Conservation (phyloP, 495 filamentous ascomycete genomes). For the Penicillium egyptiacum region DNA sequence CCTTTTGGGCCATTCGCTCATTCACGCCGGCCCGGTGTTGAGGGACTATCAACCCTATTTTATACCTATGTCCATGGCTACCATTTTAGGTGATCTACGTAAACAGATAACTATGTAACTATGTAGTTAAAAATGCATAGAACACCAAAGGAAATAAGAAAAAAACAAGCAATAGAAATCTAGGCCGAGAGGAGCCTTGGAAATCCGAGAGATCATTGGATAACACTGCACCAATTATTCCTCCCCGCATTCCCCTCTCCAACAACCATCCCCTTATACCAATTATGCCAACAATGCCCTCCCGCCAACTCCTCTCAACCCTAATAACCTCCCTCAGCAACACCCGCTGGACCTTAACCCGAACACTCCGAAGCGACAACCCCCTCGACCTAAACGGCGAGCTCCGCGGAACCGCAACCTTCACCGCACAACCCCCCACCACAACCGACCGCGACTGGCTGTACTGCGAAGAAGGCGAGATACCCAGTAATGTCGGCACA, state of each 20-base stretch:
- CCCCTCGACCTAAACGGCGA: constrained; percentile 43
- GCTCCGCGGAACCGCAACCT: constrained; percentile 42
- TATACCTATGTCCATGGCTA: too few relatives aligned
- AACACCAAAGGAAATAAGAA: too few relatives aligned
- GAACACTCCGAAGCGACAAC: constrained; percentile 47
- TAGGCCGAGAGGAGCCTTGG: neutral
- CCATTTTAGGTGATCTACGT: too few relatives aligned
- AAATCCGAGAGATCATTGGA: neutral
- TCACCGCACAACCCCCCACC: constrained; percentile 29
- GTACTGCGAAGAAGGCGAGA: constrained; percentile 48
- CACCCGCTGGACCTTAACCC: constrained; percentile 39
- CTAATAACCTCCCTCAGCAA: constrained; percentile 37
- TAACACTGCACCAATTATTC: neutral
- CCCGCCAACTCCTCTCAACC: constrained; percentile 24
- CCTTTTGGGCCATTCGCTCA: neutral
- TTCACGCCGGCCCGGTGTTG: too few relatives aligned
- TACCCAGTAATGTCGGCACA: constrained; percentile 26
- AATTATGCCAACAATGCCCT: neutral
- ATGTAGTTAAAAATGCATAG: too few relatives aligned
- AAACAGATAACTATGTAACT: too few relatives aligned
- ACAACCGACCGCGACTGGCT: constrained; percentile 35
- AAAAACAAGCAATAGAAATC: neutral
- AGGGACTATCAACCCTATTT: neutral
- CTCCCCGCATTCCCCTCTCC: constrained; percentile 3
- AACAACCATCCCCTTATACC: neutral